These are phyloP conservation scores for Linum lewisii DNA, from an alignment of 345 rosid species.

Conservation along the genomic window DNA sequence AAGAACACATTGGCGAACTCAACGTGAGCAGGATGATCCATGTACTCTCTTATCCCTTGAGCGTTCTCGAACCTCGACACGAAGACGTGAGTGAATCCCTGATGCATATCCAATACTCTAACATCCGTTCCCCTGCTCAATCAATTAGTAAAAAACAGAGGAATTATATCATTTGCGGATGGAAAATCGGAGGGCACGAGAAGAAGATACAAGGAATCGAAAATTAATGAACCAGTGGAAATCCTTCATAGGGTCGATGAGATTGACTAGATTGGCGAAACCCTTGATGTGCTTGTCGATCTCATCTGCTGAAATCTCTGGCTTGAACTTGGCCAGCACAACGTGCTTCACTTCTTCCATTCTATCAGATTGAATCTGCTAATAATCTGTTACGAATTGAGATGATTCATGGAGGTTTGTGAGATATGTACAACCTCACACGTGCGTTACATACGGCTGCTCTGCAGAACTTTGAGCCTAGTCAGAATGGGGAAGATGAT, in stretches of 20 bases:
- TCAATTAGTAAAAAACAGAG: not conserved
- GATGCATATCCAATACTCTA: slow-evolving; percentile 67
- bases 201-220: not conserved
- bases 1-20: slow-evolving; percentile 44
- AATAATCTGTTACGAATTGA: too few relatives aligned
- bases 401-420: too few relatives aligned
- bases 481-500: too few relatives aligned
- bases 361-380: too few relatives aligned
- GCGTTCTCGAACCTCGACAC: slow-evolving; percentile 64
- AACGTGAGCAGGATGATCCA: slow-evolving; percentile 62
- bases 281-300: slow-evolving; percentile 50
- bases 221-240: slow-evolving; percentile 44
- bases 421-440: too few relatives aligned
- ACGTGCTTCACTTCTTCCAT: slow-evolving; percentile 84
- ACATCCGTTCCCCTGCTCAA: slow-evolving; percentile 64
- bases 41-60: slow-evolving; percentile 56
- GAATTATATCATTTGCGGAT: not conserved
- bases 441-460: too few relatives aligned
- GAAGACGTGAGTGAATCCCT: slow-evolving; percentile 75
- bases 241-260: slow-evolving; percentile 70
- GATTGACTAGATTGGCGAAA: slow-evolving; percentile 64
- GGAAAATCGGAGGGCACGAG: not conserved
- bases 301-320: slow-evolving; percentile 29
- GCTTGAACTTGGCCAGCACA: slow-evolving; percentile 66
- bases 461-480: too few relatives aligned